Evolutionary conservation across 2,329 filamentous ascomycete species (phyloP).

Genomic region (Fragosphaeria purpurea): DNA sequence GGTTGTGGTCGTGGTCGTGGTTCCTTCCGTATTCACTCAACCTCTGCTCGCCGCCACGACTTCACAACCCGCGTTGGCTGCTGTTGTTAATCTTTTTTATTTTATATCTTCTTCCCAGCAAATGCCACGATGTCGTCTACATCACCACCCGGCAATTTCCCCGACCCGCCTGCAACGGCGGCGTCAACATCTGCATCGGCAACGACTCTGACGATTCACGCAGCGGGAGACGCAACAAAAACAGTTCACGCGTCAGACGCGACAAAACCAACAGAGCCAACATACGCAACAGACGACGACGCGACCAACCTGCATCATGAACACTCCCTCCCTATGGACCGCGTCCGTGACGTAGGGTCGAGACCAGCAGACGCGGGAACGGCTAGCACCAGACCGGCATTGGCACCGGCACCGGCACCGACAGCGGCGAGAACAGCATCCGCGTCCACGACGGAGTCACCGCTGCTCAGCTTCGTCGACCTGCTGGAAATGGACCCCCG

Average conservation of each 20-base stretch:
- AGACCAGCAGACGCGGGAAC: no score
- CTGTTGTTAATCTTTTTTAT: not conserved
- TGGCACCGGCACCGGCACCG: not conserved
- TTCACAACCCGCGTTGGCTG: conserved; percentile 1
- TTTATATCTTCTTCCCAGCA: conserved; percentile 1
- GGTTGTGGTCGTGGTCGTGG: no score
- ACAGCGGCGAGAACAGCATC: not conserved
- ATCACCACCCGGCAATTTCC: not conserved
- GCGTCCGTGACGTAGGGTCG: no score
- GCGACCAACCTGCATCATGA: not conserved
- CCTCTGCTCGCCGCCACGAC: no score
- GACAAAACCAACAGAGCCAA: not conserved
- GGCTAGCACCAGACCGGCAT: not conserved
- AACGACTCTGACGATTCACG: not conserved
- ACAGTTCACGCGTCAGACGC: no score
- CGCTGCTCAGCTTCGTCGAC: conserved; percentile 23
- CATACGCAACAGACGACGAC: not conserved
- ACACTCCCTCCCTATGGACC: not conserved
- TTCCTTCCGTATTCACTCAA: no score
- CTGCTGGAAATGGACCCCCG: conserved; percentile 29
- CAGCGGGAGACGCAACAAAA: no score
- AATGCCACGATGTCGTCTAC: conserved; percentile 6
- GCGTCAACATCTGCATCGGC: not conserved
- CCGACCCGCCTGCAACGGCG: not conserved
- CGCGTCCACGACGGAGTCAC: not conserved